Percentiles rank a stretch among this genome's conserved stretches.
Evolutionary conservation across 306 rosid genomes (phyloP).

Genomic region (Corylus americana): DNA sequence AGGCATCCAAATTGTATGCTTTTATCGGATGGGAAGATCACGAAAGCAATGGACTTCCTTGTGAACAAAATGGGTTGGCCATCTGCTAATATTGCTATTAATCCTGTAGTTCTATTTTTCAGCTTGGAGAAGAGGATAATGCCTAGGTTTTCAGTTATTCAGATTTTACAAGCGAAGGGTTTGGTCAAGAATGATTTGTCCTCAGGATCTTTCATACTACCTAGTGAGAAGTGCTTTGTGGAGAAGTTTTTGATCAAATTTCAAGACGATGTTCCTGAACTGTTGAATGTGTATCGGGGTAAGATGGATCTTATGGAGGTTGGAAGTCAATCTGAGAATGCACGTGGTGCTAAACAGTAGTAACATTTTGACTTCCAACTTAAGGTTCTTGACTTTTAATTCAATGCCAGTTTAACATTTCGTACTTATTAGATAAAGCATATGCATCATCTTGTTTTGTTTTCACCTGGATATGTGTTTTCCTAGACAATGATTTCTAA

Average conservation of each 20-base stretch:
- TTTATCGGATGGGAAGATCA: conserved; percentile 25
- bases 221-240: conserved; percentile 9
- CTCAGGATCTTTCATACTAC: background rate
- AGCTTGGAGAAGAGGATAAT: conserved; percentile 36
- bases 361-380: background rate
- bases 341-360: background rate
- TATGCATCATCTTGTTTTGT: too few species aligned
- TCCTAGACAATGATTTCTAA: too few species aligned
- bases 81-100: background rate
- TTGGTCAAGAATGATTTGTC: conserved; percentile 9
- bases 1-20: conserved; percentile 26
- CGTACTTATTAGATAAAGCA: too few species aligned
- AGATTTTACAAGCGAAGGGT: conserved; percentile 28
- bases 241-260: conserved; percentile 17
- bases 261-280: conserved; percentile 20
- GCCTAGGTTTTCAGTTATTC: conserved; percentile 30
- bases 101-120: conserved; percentile 2
- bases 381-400: too few species aligned
- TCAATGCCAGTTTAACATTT: too few species aligned
- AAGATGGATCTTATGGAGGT: conserved; percentile 8
- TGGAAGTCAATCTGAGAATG: background rate
- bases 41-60: conserved; percentile 22
- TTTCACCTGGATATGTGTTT: too few species aligned
- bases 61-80: conserved; percentile 29
- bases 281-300: conserved; percentile 25